These are phyloP conservation scores for Cylindrodendrum hubeiense DNA, from an alignment of 2,329 filamentous ascomycete genomes.

Conservation along the genomic window DNA sequence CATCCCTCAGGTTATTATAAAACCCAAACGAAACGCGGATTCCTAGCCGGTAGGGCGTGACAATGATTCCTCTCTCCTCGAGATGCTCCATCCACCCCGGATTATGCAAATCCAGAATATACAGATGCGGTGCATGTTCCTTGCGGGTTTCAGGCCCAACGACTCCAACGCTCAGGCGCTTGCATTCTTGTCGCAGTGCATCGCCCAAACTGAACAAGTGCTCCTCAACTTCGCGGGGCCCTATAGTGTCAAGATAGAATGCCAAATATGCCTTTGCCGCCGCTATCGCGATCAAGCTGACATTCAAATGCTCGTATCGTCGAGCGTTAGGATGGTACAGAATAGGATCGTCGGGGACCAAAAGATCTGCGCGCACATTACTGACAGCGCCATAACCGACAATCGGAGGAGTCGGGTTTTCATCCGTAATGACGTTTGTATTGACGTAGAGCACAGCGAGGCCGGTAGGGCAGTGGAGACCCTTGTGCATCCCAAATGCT, in stretches of 20 bases:
- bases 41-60: slow-evolving; percentile 44
- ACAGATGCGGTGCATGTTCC: slow-evolving; percentile 46
- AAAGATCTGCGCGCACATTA: slow-evolving; percentile 33
- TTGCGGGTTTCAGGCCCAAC: slow-evolving; percentile 36
- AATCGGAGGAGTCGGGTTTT: slow-evolving; percentile 44
- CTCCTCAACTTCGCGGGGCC: slow-evolving; percentile 40
- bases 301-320: slow-evolving; percentile 48
- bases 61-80: slow-evolving; percentile 19
- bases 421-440: slow-evolving; percentile 29
- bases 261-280: slow-evolving; percentile 41
- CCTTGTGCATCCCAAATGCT: slow-evolving; percentile 50
- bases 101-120: slow-evolving; percentile 42
- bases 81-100: slow-evolving; percentile 40
- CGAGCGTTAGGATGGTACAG: slow-evolving; percentile 40
- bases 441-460: slow-evolving; percentile 47
- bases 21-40: slow-evolving; percentile 41
- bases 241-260: slow-evolving; percentile 45
- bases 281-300: slow-evolving; percentile 39
- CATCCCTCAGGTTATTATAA: slow-evolving; percentile 23
- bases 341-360: slow-evolving; percentile 33
- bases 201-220: slow-evolving; percentile 42
- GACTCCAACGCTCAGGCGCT: slow-evolving; percentile 35
- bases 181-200: slow-evolving; percentile 31
- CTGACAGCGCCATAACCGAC: slow-evolving; percentile 41
- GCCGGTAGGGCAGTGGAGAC: slow-evolving; percentile 47